phyloP scores from a whole-genome alignment of 257 asterid species.

The Striga asiatica region DNA sequence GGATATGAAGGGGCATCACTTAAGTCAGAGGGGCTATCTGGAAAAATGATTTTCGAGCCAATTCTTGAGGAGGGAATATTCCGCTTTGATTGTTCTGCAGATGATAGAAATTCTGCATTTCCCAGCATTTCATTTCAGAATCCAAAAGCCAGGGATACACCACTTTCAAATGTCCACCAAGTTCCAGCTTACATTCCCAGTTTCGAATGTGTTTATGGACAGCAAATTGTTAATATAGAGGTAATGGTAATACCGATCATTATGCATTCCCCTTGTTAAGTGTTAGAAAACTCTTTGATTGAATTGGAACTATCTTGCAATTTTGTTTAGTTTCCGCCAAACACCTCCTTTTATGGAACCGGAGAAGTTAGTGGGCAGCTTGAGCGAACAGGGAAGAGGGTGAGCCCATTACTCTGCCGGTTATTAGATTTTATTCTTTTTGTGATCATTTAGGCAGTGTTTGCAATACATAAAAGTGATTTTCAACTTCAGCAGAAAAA shows the following conservation, averaged over 20 bases:
- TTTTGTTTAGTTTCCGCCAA: conserved; percentile 57
- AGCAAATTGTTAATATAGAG: conserved; percentile 62
- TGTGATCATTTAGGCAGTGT: background rate
- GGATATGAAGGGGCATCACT: conserved; percentile 28
- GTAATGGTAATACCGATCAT: conserved; percentile 24
- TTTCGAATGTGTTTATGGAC: conserved; percentile 51
- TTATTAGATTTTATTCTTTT: background rate
- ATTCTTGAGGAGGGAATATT: conserved; percentile 84
- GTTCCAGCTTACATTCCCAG: conserved; percentile 55
- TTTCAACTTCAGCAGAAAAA: no score
- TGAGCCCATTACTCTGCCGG: conserved; percentile 19
- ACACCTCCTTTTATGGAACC: conserved; percentile 88
- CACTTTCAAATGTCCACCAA: conserved; percentile 26
- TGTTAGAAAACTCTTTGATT: conserved; percentile 3
- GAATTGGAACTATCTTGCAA: conserved; percentile 11
- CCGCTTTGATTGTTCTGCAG: conserved; percentile 82
- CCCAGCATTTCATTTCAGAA: conserved; percentile 71
- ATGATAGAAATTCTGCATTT: conserved; percentile 59
- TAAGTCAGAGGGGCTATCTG: conserved; percentile 26
- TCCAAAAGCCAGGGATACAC: conserved; percentile 61
- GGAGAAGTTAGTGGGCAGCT: conserved; percentile 68
- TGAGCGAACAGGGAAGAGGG: conserved; percentile 95
- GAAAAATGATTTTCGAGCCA: conserved; percentile 75
- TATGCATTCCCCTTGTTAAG: background rate
- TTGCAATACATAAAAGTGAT: no score